These are phyloP conservation scores for Neurospora africana DNA, from an alignment of 495 filamentous ascomycete genomes.

Conservation along the genomic window DNA sequence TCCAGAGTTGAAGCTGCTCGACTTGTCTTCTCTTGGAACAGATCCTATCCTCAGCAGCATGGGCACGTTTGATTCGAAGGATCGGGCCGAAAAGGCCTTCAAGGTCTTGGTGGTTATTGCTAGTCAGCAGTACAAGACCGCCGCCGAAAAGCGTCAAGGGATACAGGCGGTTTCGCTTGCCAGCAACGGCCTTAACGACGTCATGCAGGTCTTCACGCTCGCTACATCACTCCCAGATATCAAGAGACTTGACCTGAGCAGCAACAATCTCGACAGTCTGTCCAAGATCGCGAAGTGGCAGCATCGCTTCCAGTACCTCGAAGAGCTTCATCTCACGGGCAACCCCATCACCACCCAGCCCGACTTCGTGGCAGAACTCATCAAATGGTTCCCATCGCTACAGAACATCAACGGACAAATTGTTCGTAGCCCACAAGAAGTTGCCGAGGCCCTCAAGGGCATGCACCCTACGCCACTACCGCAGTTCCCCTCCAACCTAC, in stretches of 20 bases:
- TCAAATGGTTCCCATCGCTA: slow-evolving; percentile 72
- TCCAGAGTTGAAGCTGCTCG: slow-evolving; percentile 55
- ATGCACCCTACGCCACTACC: slow-evolving; percentile 51
- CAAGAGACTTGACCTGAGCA: slow-evolving; percentile 73
- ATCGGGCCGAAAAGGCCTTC: slow-evolving; percentile 78
- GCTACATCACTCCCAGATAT: slow-evolving; percentile 68
- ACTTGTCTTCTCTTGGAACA: slow-evolving; percentile 61
- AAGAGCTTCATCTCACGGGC: slow-evolving; percentile 65
- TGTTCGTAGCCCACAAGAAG: slow-evolving; percentile 59
- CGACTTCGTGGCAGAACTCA: slow-evolving; percentile 56
- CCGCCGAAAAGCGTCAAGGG: slow-evolving; percentile 56
- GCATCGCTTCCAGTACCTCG: slow-evolving; percentile 60
- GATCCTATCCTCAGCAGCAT: slow-evolving; percentile 58
- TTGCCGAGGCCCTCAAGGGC: slow-evolving; percentile 34
- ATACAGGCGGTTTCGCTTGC: slow-evolving; percentile 69
- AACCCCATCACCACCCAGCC: slow-evolving; percentile 61
- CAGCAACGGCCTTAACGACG: slow-evolving; percentile 60
- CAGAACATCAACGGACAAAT: slow-evolving; percentile 58
- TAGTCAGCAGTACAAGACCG: slow-evolving; percentile 55
- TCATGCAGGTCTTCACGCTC: slow-evolving; percentile 58
- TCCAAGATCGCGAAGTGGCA: slow-evolving; percentile 69
- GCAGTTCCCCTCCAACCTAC: slow-evolving; percentile 55
- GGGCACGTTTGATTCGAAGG: slow-evolving; percentile 62
- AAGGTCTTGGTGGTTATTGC: slow-evolving; percentile 77
- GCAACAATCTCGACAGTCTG: slow-evolving; percentile 62